Conservation (phyloP, 768 basidiomycete genomes). For the Favolaschia claudopus region DNA sequence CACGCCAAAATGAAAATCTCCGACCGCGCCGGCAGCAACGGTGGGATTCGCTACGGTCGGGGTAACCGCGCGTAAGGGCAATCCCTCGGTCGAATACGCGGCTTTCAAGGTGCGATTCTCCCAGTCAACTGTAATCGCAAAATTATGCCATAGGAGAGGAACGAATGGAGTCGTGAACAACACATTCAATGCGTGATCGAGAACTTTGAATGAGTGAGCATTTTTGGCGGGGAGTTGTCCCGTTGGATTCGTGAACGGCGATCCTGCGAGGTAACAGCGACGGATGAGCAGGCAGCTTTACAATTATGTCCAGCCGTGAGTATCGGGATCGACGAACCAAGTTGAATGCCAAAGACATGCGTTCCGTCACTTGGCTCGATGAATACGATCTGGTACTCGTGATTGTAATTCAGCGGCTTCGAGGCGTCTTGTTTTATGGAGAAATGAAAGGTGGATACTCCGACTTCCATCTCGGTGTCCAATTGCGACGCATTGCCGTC, state of each 20-base stretch:
- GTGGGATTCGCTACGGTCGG: slow-evolving; percentile 49
- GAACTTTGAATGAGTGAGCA: slow-evolving; percentile 60
- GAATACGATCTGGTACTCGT: slow-evolving; percentile 71
- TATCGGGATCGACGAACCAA: slow-evolving; percentile 46
- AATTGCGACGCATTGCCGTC: slow-evolving; percentile 47
- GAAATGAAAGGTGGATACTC: slow-evolving; percentile 58
- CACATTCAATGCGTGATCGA: slow-evolving; percentile 59
- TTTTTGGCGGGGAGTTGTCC: slow-evolving; percentile 48
- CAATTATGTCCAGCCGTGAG: too few relatives aligned
- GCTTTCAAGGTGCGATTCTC: slow-evolving; percentile 54
- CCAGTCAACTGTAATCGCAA: slow-evolving; percentile 67
- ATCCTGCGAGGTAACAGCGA: slow-evolving; percentile 45
- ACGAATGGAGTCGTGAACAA: slow-evolving; percentile 59
- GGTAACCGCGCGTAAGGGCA: slow-evolving; percentile 51
- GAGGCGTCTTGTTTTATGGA: slow-evolving; percentile 50
- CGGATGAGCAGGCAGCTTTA: not conserved
- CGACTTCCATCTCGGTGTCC: slow-evolving; percentile 49
- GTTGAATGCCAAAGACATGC: slow-evolving; percentile 66
- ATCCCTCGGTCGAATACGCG: slow-evolving; percentile 55
- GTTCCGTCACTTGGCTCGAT: slow-evolving; percentile 68
- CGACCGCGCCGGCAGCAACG: slow-evolving; percentile 48
- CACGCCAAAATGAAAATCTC: slow-evolving; percentile 69
- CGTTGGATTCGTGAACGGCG: slow-evolving; percentile 63
- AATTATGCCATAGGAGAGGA: slow-evolving; percentile 61
- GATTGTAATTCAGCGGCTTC: slow-evolving; percentile 57